Percentiles rank a stretch among this genome's conserved stretches.
These are phyloP conservation scores for Xylaria acuta DNA, from an alignment of 495 filamentous ascomycete species.

Conservation along the genomic window DNA sequence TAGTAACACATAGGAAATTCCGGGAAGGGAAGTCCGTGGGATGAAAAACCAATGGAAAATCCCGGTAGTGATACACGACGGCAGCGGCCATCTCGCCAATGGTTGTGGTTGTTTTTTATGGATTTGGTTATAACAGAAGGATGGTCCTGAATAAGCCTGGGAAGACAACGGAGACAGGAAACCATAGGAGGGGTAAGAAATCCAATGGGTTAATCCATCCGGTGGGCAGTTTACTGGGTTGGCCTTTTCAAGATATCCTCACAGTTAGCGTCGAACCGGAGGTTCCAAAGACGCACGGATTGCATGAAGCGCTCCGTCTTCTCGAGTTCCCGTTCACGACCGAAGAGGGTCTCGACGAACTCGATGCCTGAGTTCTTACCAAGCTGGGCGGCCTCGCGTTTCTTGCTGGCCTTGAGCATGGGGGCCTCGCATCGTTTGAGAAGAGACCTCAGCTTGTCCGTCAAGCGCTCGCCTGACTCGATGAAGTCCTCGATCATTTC, in stretches of 20 bases:
- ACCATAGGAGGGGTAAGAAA: slow-evolving; percentile 5
- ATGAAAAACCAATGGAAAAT: slow-evolving; percentile 37
- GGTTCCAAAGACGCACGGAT: slow-evolving; percentile 88
- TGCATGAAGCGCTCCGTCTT: slow-evolving; percentile 96
- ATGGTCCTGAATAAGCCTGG: slow-evolving; percentile 11
- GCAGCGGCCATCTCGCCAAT: slow-evolving; percentile 35
- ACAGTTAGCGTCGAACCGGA: slow-evolving; percentile 96
- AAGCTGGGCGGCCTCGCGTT: slow-evolving; percentile 72
- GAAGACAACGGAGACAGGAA: slow-evolving; percentile 3
- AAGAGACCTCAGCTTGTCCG: slow-evolving; percentile 82
- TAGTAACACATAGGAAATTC: slow-evolving; percentile 40
- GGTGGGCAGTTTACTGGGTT: slow-evolving; percentile 45
- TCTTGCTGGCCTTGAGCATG: slow-evolving; percentile 71
- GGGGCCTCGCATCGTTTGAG: slow-evolving; percentile 90
- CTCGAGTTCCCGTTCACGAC: slow-evolving; percentile 87
- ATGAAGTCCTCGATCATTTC: slow-evolving; percentile 92
- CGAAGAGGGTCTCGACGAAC: slow-evolving; percentile 97
- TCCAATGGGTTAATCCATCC: slow-evolving; percentile 28
- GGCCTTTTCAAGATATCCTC: slow-evolving; percentile 81
- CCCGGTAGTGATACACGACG: slow-evolving; percentile 43
- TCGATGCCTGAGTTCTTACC: slow-evolving; percentile 93
- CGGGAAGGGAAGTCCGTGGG: slow-evolving; percentile 38
- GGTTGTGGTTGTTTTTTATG: slow-evolving; percentile 23
- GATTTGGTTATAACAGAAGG: background rate
- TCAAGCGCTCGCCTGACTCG: slow-evolving; percentile 87